Percentiles rank a stretch among this genome's conserved stretches.
Conservation (phyloP, 2,329 filamentous ascomycete genomes). For the Trichophyton equinum region DNA sequence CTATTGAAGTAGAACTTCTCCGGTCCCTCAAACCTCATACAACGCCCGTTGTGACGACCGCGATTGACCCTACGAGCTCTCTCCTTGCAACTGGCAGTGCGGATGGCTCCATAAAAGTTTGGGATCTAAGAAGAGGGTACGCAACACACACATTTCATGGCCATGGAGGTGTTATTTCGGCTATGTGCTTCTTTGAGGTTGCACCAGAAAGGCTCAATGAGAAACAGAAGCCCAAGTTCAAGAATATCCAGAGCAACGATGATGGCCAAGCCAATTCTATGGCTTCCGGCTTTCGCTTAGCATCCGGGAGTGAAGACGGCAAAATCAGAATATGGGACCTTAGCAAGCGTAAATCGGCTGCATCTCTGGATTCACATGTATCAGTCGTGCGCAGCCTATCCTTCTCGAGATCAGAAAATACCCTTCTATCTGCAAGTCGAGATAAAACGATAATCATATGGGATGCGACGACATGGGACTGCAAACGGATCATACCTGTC, state of each 20-base stretch:
- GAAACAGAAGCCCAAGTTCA: constrained; percentile 11
- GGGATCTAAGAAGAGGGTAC: constrained; percentile 84
- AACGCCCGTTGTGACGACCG: constrained; percentile 75
- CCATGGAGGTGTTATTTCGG: constrained; percentile 81
- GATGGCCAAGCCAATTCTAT: constrained; percentile 30
- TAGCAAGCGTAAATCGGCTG: constrained; percentile 64
- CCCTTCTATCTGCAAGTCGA: constrained; percentile 70
- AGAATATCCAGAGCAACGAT: constrained; percentile 30
- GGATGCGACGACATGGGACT: constrained; percentile 77
- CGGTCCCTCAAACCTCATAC: constrained; percentile 80
- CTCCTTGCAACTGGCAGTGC: constrained; percentile 85
- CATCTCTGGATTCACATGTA: constrained; percentile 78
- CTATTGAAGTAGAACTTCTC: constrained; percentile 54
- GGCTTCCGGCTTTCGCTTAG: constrained; percentile 57
- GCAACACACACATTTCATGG: constrained; percentile 92
- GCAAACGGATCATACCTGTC: constrained; percentile 65
- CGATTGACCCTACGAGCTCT: constrained; percentile 76
- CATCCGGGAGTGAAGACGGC: constrained; percentile 87
- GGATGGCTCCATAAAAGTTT: constrained; percentile 89
- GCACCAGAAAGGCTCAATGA: constrained; percentile 21
- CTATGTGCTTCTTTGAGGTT: constrained; percentile 80
- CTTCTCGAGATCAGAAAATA: constrained; percentile 61
- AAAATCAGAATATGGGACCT: constrained; percentile 87
- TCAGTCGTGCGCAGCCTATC: constrained; percentile 84
- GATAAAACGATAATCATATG: constrained; percentile 93